Conservation (phyloP, 2,329 filamentous ascomycete species). For the Colletotrichum brevisporum region DNA sequence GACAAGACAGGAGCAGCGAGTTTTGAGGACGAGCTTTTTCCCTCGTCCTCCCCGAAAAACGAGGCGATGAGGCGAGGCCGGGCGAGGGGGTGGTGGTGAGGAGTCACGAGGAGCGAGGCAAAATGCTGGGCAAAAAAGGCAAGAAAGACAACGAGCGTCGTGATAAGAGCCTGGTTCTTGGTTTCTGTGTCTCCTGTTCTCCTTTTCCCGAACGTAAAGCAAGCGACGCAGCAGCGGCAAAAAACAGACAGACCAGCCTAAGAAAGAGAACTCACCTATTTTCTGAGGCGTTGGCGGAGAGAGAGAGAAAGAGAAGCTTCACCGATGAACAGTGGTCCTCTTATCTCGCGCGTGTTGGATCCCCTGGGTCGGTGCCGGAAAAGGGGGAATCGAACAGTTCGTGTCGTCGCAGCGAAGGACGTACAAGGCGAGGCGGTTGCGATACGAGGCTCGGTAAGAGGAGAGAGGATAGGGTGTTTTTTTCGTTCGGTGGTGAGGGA, state of each 20-base stretch:
- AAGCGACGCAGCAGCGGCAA: constrained; percentile 5
- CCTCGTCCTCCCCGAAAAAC: constrained; percentile 3
- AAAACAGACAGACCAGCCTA: constrained; percentile 17
- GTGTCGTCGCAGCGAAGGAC: constrained; percentile 26
- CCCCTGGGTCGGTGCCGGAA: neutral
- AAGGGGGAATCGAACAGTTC: neutral
- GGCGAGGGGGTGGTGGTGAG: constrained; percentile 16
- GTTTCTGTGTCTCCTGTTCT: constrained; percentile 20
- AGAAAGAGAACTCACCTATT: constrained; percentile 31
- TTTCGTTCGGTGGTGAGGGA: neutral
- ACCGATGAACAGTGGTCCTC: constrained; percentile 26
- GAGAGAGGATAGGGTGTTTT: constrained; percentile 4
- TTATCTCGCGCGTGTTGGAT: constrained; percentile 9
- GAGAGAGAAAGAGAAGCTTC: constrained; percentile 15
- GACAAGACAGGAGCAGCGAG: neutral
- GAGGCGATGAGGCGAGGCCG: constrained; percentile 24
- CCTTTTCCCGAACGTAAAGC: constrained; percentile 17
- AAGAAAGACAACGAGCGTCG: constrained; percentile 14
- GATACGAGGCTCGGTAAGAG: constrained; percentile 15
- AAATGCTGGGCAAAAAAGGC: constrained; percentile 26
- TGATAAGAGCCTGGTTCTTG: constrained; percentile 12
- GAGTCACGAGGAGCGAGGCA: constrained; percentile 35
- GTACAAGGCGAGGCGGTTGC: constrained; percentile 6
- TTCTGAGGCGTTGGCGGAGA: constrained; percentile 2
- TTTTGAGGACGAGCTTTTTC: constrained; percentile 3